These are phyloP conservation scores for Erodium maritimum DNA, from an alignment of 345 rosid genomes.

Conservation along the genomic window DNA sequence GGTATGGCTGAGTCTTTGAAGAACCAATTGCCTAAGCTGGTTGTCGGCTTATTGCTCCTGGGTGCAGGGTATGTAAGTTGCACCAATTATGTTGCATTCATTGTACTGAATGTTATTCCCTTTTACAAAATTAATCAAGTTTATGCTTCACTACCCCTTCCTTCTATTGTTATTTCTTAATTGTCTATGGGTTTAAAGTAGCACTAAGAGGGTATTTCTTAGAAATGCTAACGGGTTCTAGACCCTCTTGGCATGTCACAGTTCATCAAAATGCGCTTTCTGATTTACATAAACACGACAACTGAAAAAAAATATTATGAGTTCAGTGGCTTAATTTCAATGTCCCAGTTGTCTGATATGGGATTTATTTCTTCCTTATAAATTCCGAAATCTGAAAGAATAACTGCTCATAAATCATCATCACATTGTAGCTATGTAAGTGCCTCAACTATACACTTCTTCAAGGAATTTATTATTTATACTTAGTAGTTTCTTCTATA, in stretches of 20 bases:
- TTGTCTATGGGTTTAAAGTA: background rate
- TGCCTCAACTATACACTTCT: background rate
- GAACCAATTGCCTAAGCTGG: slow-evolving; percentile 72
- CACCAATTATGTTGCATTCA: slow-evolving; percentile 3
- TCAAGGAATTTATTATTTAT: slow-evolving; percentile 3
- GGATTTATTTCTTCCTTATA: too few species aligned
- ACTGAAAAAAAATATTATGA: too few species aligned
- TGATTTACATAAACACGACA: too few species aligned
- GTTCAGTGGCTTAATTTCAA: too few species aligned
- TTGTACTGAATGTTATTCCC: too few species aligned
- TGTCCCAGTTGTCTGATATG: too few species aligned
- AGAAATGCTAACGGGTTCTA: background rate
- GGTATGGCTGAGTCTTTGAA: slow-evolving; percentile 51
- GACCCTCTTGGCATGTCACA: background rate
- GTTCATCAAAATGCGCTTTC: background rate
- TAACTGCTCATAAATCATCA: too few species aligned
- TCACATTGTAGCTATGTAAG: too few species aligned
- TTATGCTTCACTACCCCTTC: background rate
- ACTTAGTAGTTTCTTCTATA: slow-evolving; percentile 6
- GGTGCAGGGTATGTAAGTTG: slow-evolving; percentile 67
- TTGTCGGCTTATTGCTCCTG: slow-evolving; percentile 57
- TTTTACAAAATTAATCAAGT: background rate
- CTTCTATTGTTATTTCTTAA: background rate
- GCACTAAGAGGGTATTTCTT: background rate
- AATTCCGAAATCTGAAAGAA: too few species aligned